Conservation (phyloP, 768 basidiomycete genomes). For the Tricholoma matsutake region DNA sequence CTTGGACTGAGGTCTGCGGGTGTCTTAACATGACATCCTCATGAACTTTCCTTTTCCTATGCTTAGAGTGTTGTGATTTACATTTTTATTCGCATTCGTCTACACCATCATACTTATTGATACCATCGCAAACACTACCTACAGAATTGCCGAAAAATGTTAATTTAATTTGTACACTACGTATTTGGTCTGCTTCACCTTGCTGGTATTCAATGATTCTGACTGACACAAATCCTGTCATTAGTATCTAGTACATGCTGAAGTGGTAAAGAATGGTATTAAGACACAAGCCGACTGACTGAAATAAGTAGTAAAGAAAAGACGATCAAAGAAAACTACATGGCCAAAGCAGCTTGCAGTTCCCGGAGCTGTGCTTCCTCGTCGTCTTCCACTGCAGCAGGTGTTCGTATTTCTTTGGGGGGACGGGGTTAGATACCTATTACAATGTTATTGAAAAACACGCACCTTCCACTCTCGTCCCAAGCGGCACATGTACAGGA, state of each 20-base stretch:
- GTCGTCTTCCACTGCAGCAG: conserved; percentile 73
- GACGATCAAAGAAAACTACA: conserved; percentile 43
- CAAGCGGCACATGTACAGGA: conserved; percentile 79
- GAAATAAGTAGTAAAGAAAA: conserved; percentile 18
- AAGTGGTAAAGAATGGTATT: conserved; percentile 14
- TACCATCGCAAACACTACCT: conserved; percentile 30
- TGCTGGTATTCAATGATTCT: background rate
- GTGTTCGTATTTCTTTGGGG: conserved; percentile 27
- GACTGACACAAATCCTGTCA: conserved; percentile 13
- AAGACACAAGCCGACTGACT: conserved; percentile 16
- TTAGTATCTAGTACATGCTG: conserved; percentile 26
- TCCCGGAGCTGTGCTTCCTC: conserved; percentile 88
- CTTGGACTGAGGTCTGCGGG: conserved; percentile 64
- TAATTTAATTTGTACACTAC: conserved; percentile 28
- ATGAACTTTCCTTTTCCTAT: conserved; percentile 6
- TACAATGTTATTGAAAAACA: background rate
- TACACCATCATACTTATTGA: conserved; percentile 26
- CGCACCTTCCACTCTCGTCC: conserved; percentile 54
- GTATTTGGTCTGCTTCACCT: background rate
- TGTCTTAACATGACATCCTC: conserved; percentile 26
- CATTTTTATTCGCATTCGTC: conserved; percentile 20
- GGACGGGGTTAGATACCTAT: background rate
- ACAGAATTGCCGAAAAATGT: conserved; percentile 16
- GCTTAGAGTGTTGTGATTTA: conserved; percentile 25
- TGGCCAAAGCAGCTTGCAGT: conserved; percentile 83